Percentiles rank a stretch among this genome's conserved stretches.
phyloP scores from a whole-genome alignment of 495 filamentous ascomycete genomes.

The Penicillium desertorum region DNA sequence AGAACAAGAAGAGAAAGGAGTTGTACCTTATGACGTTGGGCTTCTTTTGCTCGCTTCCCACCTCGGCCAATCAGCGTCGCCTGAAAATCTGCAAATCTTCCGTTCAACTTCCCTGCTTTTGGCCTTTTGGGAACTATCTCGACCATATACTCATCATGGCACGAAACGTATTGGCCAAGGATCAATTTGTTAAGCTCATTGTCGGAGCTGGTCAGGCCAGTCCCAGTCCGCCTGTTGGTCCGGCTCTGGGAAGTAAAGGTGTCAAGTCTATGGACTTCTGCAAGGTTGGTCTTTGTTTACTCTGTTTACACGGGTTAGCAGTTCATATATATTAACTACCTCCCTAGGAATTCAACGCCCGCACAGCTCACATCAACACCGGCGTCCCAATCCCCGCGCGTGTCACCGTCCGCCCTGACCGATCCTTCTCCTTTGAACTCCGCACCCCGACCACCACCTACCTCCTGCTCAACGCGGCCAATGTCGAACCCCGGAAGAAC shows the following conservation, averaged over 20 bases:
- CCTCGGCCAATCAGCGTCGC: slow-evolving; percentile 24
- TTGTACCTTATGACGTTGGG: slow-evolving; percentile 27
- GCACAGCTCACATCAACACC: slow-evolving; percentile 77
- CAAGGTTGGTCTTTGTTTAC: slow-evolving; percentile 63
- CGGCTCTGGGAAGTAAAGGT: slow-evolving; percentile 94
- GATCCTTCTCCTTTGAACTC: slow-evolving; percentile 88
- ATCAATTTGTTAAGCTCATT: slow-evolving; percentile 95
- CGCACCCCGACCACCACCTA: slow-evolving; percentile 91
- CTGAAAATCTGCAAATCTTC: slow-evolving; percentile 27
- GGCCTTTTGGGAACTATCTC: not conserved
- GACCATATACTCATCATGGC: slow-evolving; percentile 61
- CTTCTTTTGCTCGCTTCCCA: slow-evolving; percentile 25
- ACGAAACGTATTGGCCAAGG: slow-evolving; percentile 63
- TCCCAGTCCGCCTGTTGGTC: slow-evolving; percentile 96
- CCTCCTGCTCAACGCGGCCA: slow-evolving; percentile 81
- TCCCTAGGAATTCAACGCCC: slow-evolving; percentile 91
- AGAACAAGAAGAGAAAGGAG: not conserved
- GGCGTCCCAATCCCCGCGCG: slow-evolving; percentile 88
- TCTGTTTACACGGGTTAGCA: too few relatives aligned
- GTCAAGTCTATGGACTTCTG: slow-evolving; percentile 99
- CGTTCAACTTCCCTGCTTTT: not conserved
- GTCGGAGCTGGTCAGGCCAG: slow-evolving; percentile 96
- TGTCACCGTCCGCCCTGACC: slow-evolving; percentile 89
- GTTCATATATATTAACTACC: slow-evolving; percentile 2
- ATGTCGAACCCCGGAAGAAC: slow-evolving; percentile 70